Evolutionary conservation across 2,329 filamentous ascomycete genomes (phyloP).

Genomic region (Diaporthe citrichinensis): DNA sequence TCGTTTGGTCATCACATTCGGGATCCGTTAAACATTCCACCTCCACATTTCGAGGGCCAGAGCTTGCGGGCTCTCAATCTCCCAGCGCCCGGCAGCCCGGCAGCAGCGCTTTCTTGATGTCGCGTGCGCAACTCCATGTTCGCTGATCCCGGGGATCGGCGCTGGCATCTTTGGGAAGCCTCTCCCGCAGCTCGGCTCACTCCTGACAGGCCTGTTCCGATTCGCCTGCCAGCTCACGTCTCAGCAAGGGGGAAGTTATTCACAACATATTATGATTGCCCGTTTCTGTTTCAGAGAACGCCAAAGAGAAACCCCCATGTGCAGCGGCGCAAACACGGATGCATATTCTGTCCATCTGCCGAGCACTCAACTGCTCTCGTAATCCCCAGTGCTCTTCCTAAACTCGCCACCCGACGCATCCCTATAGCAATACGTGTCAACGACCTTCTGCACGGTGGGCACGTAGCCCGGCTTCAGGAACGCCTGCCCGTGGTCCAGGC

Average conservation of each 20-base stretch:
- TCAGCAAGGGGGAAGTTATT: constrained; percentile 19
- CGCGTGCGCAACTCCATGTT: not conserved
- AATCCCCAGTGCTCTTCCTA: constrained; percentile 22
- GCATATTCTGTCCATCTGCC: not conserved
- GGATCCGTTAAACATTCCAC: not conserved
- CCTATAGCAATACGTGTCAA: constrained; percentile 17
- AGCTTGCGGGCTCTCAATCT: constrained; percentile 20
- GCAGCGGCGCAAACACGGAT: not conserved
- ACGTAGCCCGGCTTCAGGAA: constrained; percentile 5
- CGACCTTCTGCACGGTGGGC: constrained; percentile 14
- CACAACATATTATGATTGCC: constrained; percentile 7
- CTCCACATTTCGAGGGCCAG: constrained; percentile 7
- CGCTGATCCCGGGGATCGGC: constrained; percentile 16
- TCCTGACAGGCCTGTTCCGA: constrained; percentile 22
- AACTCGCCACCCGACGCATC: constrained; percentile 2
- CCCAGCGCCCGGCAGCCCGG: not conserved
- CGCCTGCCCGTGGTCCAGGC: constrained; percentile 18
- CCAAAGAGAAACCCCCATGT: not conserved
- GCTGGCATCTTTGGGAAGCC: not conserved
- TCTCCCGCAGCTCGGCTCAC: constrained; percentile 16
- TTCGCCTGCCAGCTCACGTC: constrained; percentile 29
- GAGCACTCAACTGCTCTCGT: not conserved
- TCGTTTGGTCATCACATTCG: not conserved
- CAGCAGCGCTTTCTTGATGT: not conserved
- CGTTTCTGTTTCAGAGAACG: constrained; percentile 26